phyloP scores from a whole-genome alignment of 2,329 filamentous ascomycete genomes.

The Calonectria leucothoes region DNA sequence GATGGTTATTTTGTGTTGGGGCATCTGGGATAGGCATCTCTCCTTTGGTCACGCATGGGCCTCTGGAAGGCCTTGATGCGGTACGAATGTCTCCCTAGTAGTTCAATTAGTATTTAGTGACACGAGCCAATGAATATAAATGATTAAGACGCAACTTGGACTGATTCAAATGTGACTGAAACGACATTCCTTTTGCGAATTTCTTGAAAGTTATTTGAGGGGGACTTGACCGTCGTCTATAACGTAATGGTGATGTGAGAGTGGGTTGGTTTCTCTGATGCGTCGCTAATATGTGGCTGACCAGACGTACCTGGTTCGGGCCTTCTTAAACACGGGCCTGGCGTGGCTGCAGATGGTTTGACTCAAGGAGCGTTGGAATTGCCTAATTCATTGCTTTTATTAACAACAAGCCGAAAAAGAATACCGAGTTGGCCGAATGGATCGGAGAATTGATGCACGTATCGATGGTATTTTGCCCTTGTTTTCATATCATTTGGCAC shows the following conservation, averaged over 20 bases:
- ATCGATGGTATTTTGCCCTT: no score
- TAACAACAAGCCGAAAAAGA: no score
- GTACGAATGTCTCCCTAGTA: background rate
- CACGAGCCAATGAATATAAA: slow-evolving; percentile 1
- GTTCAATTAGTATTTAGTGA: background rate
- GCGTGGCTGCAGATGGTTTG: background rate
- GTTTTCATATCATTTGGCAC: no score
- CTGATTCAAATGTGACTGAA: background rate
- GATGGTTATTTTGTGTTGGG: background rate
- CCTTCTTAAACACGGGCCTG: background rate
- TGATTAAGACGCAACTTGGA: background rate
- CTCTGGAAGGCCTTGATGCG: background rate
- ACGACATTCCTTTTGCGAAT: background rate
- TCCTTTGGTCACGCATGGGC: background rate
- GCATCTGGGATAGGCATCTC: background rate
- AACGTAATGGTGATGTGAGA: background rate
- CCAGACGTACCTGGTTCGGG: background rate
- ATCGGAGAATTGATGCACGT: no score
- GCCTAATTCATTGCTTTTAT: no score
- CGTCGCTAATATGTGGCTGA: background rate
- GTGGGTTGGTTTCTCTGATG: background rate
- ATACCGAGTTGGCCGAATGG: no score
- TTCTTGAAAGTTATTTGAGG: no score
- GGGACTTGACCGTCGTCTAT: background rate
- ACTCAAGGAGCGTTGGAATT: background rate